Percentiles rank a stretch among this genome's conserved stretches.
Evolutionary conservation across 116 monocot species (phyloP).

Genomic region (Posidonia oceanica): DNA sequence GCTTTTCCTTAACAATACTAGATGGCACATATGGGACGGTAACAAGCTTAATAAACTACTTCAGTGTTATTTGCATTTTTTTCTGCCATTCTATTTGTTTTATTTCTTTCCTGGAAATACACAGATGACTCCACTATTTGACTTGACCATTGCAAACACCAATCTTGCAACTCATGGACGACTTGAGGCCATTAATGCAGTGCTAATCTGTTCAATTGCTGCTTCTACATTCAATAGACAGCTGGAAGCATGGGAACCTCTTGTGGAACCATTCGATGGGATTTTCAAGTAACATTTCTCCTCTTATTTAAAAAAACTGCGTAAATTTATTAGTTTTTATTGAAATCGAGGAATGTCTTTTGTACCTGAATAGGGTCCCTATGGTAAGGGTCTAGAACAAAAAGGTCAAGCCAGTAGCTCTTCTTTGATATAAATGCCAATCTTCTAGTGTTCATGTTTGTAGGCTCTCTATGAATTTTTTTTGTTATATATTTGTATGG

Average conservation of each 20-base stretch:
- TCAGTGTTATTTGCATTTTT: background rate
- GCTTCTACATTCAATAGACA: conserved; percentile 95
- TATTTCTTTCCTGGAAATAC: background rate
- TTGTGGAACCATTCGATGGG: conserved; percentile 96
- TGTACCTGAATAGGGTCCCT: too few relatives aligned
- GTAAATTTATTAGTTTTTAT: background rate
- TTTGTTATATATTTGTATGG: background rate
- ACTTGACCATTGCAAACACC: conserved; percentile 66
- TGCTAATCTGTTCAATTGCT: conserved; percentile 85
- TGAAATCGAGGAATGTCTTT: too few relatives aligned
- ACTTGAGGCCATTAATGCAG: conserved; percentile 71
- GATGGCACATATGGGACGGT: conserved; percentile 74
- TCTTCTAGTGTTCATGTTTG: too few relatives aligned
- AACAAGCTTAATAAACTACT: background rate
- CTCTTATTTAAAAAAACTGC: background rate
- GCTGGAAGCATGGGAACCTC: conserved; percentile 94
- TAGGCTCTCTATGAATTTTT: background rate
- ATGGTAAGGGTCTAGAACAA: too few relatives aligned
- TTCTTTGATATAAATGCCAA: too few relatives aligned
- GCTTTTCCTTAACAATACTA: conserved; percentile 60
- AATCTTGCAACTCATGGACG: conserved; percentile 87
- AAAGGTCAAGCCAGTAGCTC: too few relatives aligned
- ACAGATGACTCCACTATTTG: conserved; percentile 76
- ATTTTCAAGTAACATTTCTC: conserved; percentile 74
- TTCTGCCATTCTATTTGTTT: background rate